These are phyloP conservation scores for Penicillium alfredii DNA, from an alignment of 495 filamentous ascomycete genomes.

Conservation along the genomic window DNA sequence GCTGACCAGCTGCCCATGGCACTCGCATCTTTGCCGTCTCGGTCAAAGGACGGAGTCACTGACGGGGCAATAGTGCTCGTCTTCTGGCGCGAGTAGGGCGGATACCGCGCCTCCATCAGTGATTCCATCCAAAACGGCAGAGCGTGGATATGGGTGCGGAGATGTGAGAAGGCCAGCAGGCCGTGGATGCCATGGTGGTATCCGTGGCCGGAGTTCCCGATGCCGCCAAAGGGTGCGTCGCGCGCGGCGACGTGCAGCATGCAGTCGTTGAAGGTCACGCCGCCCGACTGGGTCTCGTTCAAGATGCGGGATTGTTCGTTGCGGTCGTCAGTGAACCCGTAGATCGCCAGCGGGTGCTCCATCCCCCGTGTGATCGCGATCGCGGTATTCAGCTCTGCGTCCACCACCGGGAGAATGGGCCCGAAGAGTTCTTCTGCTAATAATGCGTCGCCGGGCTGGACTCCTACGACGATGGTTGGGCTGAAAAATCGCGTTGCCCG, in stretches of 20 bases:
- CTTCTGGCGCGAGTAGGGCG: constrained; percentile 55
- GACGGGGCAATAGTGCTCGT: constrained; percentile 47
- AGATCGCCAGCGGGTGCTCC: constrained; percentile 60
- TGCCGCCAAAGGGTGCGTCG: constrained; percentile 73
- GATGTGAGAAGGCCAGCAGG: constrained; percentile 74
- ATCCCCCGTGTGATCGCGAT: constrained; percentile 60
- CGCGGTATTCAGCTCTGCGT: constrained; percentile 65
- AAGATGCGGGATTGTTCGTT: constrained; percentile 59
- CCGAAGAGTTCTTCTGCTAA: constrained; percentile 78
- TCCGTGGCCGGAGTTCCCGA: constrained; percentile 71
- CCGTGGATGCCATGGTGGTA: constrained; percentile 67
- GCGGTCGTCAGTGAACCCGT: constrained; percentile 63
- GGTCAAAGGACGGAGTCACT: constrained; percentile 67
- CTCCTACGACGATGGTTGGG: constrained; percentile 69
- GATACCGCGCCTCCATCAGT: constrained; percentile 61
- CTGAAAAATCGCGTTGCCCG: constrained; percentile 63
- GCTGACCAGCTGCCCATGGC: constrained; percentile 1
- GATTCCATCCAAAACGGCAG: constrained; percentile 49
- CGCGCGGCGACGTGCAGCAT: constrained; percentile 59
- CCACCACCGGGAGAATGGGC: constrained; percentile 68
- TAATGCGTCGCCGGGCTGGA: constrained; percentile 60
- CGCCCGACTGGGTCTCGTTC: constrained; percentile 58
- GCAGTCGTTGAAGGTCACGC: constrained; percentile 69
- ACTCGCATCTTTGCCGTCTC: constrained; percentile 44
- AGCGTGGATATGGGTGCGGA: constrained; percentile 42